phyloP scores from a whole-genome alignment of 495 filamentous ascomycete species.

The Penicillium arizonense region DNA sequence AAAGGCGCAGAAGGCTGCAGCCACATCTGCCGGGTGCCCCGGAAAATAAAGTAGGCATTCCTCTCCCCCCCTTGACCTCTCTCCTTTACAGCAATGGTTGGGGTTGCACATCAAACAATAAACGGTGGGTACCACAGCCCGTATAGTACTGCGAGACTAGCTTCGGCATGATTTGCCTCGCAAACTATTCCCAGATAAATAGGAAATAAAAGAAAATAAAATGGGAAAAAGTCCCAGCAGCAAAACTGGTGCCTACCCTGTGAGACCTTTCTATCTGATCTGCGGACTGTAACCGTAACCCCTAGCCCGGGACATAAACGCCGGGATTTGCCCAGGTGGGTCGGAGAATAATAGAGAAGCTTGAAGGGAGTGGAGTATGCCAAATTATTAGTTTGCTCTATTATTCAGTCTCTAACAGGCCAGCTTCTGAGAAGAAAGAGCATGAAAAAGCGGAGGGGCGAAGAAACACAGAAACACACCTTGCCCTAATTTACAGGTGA shows the following conservation, averaged over 20 bases:
- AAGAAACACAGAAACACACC: too few species aligned
- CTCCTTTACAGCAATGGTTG: background rate
- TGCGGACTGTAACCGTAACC: slow-evolving; percentile 27
- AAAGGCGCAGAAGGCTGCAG: slow-evolving; percentile 22
- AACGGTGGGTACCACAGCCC: background rate
- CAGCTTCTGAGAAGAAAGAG: too few species aligned
- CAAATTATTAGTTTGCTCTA: too few species aligned
- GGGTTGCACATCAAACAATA: too few species aligned
- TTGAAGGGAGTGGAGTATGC: too few species aligned
- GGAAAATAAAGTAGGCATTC: slow-evolving; percentile 24
- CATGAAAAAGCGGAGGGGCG: too few species aligned
- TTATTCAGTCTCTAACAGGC: too few species aligned
- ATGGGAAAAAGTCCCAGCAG: background rate
- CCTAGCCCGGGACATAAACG: slow-evolving; percentile 28
- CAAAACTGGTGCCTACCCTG: slow-evolving; percentile 10
- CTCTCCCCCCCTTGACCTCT: background rate
- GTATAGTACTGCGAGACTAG: background rate
- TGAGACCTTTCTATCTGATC: slow-evolving; percentile 21
- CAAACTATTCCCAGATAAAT: background rate
- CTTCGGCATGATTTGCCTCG: background rate
- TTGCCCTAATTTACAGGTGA: too few species aligned
- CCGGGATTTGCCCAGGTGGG: slow-evolving; percentile 1
- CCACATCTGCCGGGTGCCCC: slow-evolving; percentile 27
- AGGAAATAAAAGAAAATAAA: background rate
- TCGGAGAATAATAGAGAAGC: slow-evolving; percentile 25